Percentiles rank a stretch among this genome's conserved stretches.
Evolutionary conservation across 2,329 filamentous ascomycete species (phyloP).

Genomic region (Lachnellula suecica): DNA sequence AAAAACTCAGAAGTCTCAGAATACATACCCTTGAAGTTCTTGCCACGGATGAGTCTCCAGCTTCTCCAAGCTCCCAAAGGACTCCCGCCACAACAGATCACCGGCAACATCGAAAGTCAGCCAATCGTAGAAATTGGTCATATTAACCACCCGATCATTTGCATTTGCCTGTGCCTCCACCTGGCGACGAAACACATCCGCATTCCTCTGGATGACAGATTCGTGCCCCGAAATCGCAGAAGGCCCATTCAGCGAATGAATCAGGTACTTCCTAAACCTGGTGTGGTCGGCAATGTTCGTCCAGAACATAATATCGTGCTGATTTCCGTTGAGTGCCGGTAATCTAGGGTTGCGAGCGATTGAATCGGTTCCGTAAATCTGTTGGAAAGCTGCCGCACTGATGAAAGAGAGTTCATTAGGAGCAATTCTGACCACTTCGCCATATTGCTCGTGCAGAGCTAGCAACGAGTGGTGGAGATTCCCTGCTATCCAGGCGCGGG

Average conservation of each 20-base stretch:
- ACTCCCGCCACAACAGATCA: not conserved
- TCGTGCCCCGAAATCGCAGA: slow-evolving; percentile 1
- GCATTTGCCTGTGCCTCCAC: not conserved
- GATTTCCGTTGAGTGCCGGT: not conserved
- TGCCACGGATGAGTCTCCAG: not conserved
- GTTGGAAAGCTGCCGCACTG: not conserved
- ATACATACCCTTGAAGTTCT: too few species aligned
- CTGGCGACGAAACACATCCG: not conserved
- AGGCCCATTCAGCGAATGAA: slow-evolving; percentile 4
- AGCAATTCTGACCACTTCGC: slow-evolving; percentile 28
- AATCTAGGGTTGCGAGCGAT: not conserved
- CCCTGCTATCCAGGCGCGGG: slow-evolving; percentile 6
- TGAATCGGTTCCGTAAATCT: not conserved
- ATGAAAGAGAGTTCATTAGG: slow-evolving; percentile 20
- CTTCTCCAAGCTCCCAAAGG: not conserved
- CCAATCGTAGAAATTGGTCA: slow-evolving; percentile 1
- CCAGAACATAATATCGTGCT: slow-evolving; percentile 2
- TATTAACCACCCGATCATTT: not conserved
- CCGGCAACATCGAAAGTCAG: slow-evolving; percentile 1
- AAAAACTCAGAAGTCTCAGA: too few species aligned
- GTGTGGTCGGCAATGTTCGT: not conserved
- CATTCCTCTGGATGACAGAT: slow-evolving; percentile 1
- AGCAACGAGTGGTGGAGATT: slow-evolving; percentile 2
- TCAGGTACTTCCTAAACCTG: not conserved
- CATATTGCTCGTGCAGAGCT: slow-evolving; percentile 16